Base-by-base conservation (phyloP, 768 basidiomycete genomes). In the Galerina sulciceps region DNA sequence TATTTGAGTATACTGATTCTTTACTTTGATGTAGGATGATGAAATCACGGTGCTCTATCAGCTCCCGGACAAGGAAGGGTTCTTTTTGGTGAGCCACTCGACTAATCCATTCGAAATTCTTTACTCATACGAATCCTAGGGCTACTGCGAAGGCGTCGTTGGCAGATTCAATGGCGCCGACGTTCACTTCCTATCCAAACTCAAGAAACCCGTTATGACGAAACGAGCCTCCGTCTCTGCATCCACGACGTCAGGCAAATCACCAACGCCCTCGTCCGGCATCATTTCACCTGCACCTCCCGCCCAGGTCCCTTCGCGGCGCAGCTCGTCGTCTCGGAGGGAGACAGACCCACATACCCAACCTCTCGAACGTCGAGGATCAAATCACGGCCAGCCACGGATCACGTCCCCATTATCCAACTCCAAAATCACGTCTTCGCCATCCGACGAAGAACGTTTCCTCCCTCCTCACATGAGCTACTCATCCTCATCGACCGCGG, bases 101-200 rank as follows among this genome's bases (percentile, higher is more conserved):
- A 15, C 6, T 18, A 15, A 23, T 42, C 35, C 34, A 15, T 41
- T 50, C n/a, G 37, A 17, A 11, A 20, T 52, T 51, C 38, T 37
- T 17, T 38, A 17, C 46, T 41, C 20, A 31, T 52, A 13, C 14
- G 11, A 13, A 5, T 31, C 8, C 23, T 53, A 93, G 91, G 93
- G 93, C 4, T 90, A 88, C 63, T 95, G 93, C 67, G 93, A 95
- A 74, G 93, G 88, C 52, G 90, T 94, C 52, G 89, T 94, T 2
- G 93, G 93, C 10, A 81, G 85, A 5, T 94, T 95, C 67, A 73
- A 75, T 15, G 86, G 82, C 0, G 62, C 71, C 18, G 76, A 88
- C 57, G 93, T 95, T 10, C 81, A 75, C 6, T 91, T 94, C 67
- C 85, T 85, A 58, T 78, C 82, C 2, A 89, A 85, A 63, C 82